A percentile compares a stretch with the other conserved stretches of the same genome.
Conservation (phyloP, 768 basidiomycete species). For the Clavulina sp. region DNA sequence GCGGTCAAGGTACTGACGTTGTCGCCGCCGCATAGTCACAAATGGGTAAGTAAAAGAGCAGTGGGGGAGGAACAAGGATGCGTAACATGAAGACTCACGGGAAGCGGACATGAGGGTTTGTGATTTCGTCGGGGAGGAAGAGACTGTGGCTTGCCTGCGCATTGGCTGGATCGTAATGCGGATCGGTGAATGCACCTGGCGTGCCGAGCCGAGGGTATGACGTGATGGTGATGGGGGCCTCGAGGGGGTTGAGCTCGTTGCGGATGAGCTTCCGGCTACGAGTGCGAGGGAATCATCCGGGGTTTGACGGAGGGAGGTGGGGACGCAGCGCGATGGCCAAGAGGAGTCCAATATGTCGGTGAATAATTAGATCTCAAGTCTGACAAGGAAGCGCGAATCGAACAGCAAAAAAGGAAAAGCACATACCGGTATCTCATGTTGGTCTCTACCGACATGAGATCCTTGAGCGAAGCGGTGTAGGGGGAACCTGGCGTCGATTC, state of each 20-base stretch:
- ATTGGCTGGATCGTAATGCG: conserved; percentile 53
- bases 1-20: conserved; percentile 92
- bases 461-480: conserved; percentile 73
- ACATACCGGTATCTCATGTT: conserved; percentile 87
- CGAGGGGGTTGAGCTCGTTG: conserved; percentile 64
- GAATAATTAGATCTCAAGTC: too few relatives aligned
- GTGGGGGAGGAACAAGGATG: conserved; percentile 6
- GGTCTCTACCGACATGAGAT: conserved; percentile 74
- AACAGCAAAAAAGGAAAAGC: background rate
- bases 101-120: conserved; percentile 93
- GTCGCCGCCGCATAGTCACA: too few relatives aligned
- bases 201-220: conserved; percentile 89
- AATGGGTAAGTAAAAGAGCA: background rate
- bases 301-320: too few relatives aligned
- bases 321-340: too few relatives aligned
- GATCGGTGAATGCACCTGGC: conserved; percentile 82
- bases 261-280: conserved; percentile 67
- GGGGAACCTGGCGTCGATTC: conserved; percentile 95
- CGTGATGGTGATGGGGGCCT: conserved; percentile 83
- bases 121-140: conserved; percentile 89
- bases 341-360: too few relatives aligned
- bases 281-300: too few relatives aligned
- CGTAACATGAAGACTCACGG: conserved; percentile 46
- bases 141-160: conserved; percentile 82
- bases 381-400: background rate